Base-by-base conservation (phyloP, 208 protist genomes). In the Crithidia sp. region DNA sequence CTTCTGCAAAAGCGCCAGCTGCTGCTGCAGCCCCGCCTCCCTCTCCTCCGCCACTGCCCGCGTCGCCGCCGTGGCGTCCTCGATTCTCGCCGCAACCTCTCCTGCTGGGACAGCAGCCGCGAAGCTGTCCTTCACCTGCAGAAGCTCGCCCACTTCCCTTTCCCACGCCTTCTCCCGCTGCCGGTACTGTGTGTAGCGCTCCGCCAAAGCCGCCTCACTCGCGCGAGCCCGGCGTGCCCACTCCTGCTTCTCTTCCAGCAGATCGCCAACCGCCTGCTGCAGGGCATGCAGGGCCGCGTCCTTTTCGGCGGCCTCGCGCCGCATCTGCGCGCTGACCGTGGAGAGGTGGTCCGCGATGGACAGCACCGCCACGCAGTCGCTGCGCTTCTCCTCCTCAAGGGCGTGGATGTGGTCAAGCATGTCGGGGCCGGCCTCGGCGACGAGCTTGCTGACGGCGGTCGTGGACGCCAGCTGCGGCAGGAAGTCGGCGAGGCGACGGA, bases 371-470 rank as follows among this genome's bases (percentile, higher is more conserved):
- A 58, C 43, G 57, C 71, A 70, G 57, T 77, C 71, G 49, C 47
- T 77, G 14, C 50, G 54, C 64, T 67, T 77, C 57, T 77, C 71
- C 57, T 77, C 64, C 47, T 71, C 64, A 49, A 77, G 71, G 57
- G 9, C 40, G 47, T 53, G 71, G 47, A 71, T 63, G 53, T 67
- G 54, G 55, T 66, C 55, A n/a, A 71, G 53, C 56, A 77, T 41
- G 36, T 63, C 71, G 28, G 61, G 44, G 36, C 53, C 71, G 12
- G 62, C 47, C 7, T 58, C 54, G n/a, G 71, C 52, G 8, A 68
- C 37, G 19, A 56, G 6, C 39, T 69, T 45, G 43, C 62, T 54
- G 19, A 36, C 62, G 10, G 61, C 8, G 17, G 55, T 50, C 44
- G 47, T 62, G 53, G 61, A 76, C 5, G 62, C 60, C 16, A 76